Evolutionary conservation across 345 rosid genomes (phyloP), one percentile per base, ranked within the genome.

Genomic region (Anastatica hierochuntica): DNA sequence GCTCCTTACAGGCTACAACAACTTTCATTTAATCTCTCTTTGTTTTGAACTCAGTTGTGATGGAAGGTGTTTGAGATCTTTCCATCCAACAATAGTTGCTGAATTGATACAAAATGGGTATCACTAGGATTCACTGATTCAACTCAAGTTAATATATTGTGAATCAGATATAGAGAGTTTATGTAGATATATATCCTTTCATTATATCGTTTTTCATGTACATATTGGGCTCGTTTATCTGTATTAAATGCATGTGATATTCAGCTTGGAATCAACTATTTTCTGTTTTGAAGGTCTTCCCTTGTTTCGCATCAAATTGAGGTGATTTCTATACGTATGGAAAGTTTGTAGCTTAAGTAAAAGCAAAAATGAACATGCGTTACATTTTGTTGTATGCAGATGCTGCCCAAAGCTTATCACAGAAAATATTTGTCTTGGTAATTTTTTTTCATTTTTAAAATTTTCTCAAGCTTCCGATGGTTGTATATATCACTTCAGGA

Each of bases 381-480:
- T 76, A 61, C 84, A 79, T 61, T 75, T 85, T 56, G 83, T 87
- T 49, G 48, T 79, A 11, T 82, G 95, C 64, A 76, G 87, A 55
- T 85, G 95, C 46, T 85, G 95, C 68, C 95, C 90, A 55, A 78
- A 53, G 71, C 76, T 12, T 85, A 78, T 67, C 95, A 85, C 63
- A 60, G 84, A 52, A 78, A 73, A 71, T 85, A 87, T 71, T 74
- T 82, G 54, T 87, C 95, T 37, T 17, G 68, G 95, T 85, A 73
- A 23, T 30, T 27, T 39, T 37, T 19, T 33, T 45, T 37, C 38
- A 17, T 27, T 51, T 55, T 35, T 18, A 50, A 37, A 3, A 38
- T 33, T n/a, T 20, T 10, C 41, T 27, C 4, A 43, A 44, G 38
- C 60, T 44, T 37, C 60, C 37, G 44, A 14, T 45, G 40, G 19